A percentile compares a stretch with the other conserved stretches of the same genome.
Evolutionary conservation across 139 green algal genomes (phyloP).

Genomic region (Tetradesmus obliquus): DNA sequence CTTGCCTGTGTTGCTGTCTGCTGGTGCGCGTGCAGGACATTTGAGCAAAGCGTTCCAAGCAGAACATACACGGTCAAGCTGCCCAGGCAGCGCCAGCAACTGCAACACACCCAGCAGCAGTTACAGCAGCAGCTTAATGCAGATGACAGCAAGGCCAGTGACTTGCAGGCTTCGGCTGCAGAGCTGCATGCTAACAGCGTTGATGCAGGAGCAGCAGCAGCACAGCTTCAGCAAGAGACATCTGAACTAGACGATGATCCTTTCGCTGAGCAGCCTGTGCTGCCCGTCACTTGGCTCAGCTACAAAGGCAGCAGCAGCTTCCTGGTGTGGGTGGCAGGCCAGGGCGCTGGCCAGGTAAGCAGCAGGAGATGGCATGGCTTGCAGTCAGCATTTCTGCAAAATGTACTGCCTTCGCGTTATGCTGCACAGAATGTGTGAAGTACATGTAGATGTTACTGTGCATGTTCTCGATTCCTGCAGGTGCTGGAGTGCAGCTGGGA

Average conservation of each 20-base stretch:
- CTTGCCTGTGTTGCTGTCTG: background rate
- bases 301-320: background rate
- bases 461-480: background rate
- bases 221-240: background rate
- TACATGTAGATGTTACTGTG: background rate
- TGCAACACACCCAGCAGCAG: background rate
- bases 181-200: background rate
- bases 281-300: conserved; percentile 12
- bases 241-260: background rate
- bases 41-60: background rate
- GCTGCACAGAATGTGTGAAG: background rate
- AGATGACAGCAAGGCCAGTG: background rate
- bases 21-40: background rate
- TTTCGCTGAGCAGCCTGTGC: background rate
- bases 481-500: conserved; percentile 51
- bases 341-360: conserved; percentile 13
- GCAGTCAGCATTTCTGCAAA: background rate
- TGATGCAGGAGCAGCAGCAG: conserved; percentile 1
- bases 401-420: background rate
- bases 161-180: background rate
- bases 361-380: background rate
- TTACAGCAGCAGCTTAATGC: background rate
- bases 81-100: background rate
- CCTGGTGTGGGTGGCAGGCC: conserved; percentile 20
- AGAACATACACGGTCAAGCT: conserved; percentile 14